Percentiles rank a stretch among this genome's conserved stretches.
Conservation (phyloP, 768 basidiomycete genomes). For the Boletus edulis region DNA sequence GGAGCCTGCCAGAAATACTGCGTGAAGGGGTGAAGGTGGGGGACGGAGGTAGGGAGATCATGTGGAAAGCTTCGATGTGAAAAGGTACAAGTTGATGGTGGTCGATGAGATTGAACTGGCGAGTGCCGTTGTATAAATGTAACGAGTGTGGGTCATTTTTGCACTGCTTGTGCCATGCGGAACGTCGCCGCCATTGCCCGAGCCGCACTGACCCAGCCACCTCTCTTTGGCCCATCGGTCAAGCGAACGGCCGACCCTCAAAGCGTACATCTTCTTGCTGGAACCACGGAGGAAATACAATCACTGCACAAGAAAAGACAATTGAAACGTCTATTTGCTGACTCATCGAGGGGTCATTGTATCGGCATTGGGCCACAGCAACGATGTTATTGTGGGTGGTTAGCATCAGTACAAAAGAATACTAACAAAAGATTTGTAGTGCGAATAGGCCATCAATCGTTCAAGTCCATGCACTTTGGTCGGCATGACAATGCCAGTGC, state of each 20-base stretch:
- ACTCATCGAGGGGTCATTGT: slow-evolving; percentile 11
- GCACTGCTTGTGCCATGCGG: slow-evolving; percentile 28
- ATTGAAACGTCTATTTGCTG: background rate
- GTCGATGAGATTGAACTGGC: slow-evolving; percentile 12
- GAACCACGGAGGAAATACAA: background rate
- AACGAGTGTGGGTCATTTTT: slow-evolving; percentile 16
- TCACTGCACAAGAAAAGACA: slow-evolving; percentile 11
- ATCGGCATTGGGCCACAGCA: slow-evolving; percentile 3
- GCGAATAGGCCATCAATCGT: no score
- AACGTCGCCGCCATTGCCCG: slow-evolving; percentile 3
- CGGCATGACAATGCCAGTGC: background rate
- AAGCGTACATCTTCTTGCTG: slow-evolving; percentile 8
- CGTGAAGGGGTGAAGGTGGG: slow-evolving; percentile 1
- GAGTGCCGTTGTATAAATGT: slow-evolving; percentile 24
- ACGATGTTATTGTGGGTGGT: slow-evolving; percentile 6
- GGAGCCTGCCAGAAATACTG: background rate
- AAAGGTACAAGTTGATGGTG: slow-evolving; percentile 3
- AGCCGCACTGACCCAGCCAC: background rate
- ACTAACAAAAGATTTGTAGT: background rate
- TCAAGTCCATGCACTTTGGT: background rate
- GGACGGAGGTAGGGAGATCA: slow-evolving; percentile 20
- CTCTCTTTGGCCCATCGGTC: background rate
- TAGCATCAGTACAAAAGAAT: background rate
- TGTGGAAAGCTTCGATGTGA: slow-evolving; percentile 4
- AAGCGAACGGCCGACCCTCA: background rate